These are phyloP conservation scores for Casuarina glauca DNA, from an alignment of 306 rosid species.

Conservation along the genomic window DNA sequence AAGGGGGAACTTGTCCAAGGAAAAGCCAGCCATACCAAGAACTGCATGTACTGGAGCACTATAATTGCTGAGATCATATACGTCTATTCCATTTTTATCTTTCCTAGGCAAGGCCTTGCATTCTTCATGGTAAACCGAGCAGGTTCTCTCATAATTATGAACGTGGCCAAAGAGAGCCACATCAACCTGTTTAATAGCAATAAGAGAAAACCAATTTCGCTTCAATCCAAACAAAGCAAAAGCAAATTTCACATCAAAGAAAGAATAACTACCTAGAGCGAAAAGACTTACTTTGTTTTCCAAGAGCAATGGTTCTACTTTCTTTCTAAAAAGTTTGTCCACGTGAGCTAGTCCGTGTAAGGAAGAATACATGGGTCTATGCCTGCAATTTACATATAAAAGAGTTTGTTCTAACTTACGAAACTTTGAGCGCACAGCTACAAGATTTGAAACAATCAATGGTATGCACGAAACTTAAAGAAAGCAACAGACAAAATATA, in stretches of 20 bases:
- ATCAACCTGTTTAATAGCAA: conserved; percentile 59
- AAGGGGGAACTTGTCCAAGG: conserved; percentile 53
- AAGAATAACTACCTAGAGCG: neutral
- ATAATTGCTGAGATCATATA: conserved; percentile 63
- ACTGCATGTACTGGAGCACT: conserved; percentile 80
- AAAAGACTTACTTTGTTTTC: conserved; percentile 50
- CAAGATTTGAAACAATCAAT: neutral
- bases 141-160: conserved; percentile 87
- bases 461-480: neutral
- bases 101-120: conserved; percentile 67
- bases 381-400: conserved; percentile 47
- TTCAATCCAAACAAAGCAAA: neutral
- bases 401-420: neutral
- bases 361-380: conserved; percentile 86
- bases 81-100: conserved; percentile 61
- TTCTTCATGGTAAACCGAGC: conserved; percentile 43
- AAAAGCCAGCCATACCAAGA: conserved; percentile 92
- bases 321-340: conserved; percentile 32
- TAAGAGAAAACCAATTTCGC: neutral
- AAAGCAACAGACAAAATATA: neutral
- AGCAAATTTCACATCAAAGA: neutral
- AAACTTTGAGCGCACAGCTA: neutral
- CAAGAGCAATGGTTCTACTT: conserved; percentile 69
- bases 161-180: conserved; percentile 80
- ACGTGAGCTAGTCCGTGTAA: neutral